These are phyloP conservation scores for Casuarina cunninghamiana DNA, from an alignment of 306 rosid genomes.

Conservation along the genomic window DNA sequence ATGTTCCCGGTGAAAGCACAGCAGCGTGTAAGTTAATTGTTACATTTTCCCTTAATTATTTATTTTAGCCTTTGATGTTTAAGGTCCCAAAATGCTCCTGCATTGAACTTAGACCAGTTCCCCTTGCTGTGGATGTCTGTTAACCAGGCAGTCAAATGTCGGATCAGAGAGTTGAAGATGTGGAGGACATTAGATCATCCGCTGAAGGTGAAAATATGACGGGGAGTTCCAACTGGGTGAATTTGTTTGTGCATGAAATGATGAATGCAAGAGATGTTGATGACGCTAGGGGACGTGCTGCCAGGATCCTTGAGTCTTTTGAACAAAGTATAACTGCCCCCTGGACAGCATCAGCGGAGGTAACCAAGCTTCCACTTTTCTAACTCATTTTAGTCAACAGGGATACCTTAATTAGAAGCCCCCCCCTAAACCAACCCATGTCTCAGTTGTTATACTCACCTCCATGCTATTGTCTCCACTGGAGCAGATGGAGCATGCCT, in stretches of 20 bases:
- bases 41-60: neutral
- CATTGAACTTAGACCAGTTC: conserved; percentile 1
- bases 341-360: conserved; percentile 31
- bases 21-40: conserved; percentile 25
- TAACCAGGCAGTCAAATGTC: conserved; percentile 34
- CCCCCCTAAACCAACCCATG: neutral
- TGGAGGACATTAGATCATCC: neutral
- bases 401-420: conserved; percentile 5
- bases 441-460: neutral
- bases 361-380: conserved; percentile 14
- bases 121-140: neutral
- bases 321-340: conserved; percentile 29
- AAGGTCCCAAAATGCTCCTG: neutral
- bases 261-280: conserved; percentile 28
- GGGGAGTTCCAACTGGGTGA: conserved; percentile 38
- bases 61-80: neutral
- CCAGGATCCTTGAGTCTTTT: conserved; percentile 40
- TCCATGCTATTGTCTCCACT: conserved; percentile 2
- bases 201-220: neutral
- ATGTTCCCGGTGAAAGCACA: conserved; percentile 19
- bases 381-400: neutral
- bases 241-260: conserved; percentile 46
- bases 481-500: conserved; percentile 31
- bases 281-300: conserved; percentile 39
- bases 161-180: conserved; percentile 27